Percentiles rank a stretch among this genome's conserved stretches.
phyloP scores from a whole-genome alignment of 192 early-diverging fungal species.

The Glomus cerebriforme region DNA sequence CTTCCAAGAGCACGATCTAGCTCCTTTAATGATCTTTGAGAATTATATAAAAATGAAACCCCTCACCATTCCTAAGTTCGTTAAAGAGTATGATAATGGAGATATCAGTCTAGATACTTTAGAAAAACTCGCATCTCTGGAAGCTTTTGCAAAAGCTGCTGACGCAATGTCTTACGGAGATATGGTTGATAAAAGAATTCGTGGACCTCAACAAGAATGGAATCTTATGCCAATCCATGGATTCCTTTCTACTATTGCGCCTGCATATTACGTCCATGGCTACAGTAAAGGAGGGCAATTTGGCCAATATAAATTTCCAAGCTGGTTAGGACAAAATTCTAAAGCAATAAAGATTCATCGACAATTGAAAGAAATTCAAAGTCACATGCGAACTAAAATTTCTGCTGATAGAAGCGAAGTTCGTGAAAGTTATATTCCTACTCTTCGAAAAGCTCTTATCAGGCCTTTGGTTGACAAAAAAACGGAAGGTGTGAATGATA shows the following conservation, averaged over 20 bases:
- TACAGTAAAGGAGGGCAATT: background rate
- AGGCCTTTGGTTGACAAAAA: conserved; percentile 52
- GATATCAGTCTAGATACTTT: background rate
- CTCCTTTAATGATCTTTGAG: conserved; percentile 94
- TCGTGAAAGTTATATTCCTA: conserved; percentile 83
- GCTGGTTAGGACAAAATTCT: conserved; percentile 91
- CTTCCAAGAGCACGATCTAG: conserved; percentile 85
- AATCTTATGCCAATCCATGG: conserved; percentile 87
- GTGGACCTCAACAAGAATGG: conserved; percentile 79
- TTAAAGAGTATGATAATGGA: background rate
- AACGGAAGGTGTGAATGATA: conserved; percentile 57
- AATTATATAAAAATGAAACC: conserved; percentile 82
- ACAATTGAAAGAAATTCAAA: conserved; percentile 81
- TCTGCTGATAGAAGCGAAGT: conserved; percentile 86
- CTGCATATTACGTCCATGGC: conserved; percentile 84
- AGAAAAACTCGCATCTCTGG: background rate
- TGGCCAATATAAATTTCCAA: conserved; percentile 36
- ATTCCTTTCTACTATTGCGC: conserved; percentile 81
- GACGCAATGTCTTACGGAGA: conserved; percentile 85
- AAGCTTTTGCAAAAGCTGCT: conserved; percentile 75
- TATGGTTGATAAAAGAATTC: conserved; percentile 73
- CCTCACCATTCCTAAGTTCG: conserved; percentile 35
- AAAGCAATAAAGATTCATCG: conserved; percentile 72
- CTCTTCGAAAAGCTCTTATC: conserved; percentile 56
- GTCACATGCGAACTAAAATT: conserved; percentile 78